These are phyloP conservation scores for Zymoseptoria tritici DNA, from an alignment of 2,329 filamentous ascomycete species.

Conservation along the genomic window DNA sequence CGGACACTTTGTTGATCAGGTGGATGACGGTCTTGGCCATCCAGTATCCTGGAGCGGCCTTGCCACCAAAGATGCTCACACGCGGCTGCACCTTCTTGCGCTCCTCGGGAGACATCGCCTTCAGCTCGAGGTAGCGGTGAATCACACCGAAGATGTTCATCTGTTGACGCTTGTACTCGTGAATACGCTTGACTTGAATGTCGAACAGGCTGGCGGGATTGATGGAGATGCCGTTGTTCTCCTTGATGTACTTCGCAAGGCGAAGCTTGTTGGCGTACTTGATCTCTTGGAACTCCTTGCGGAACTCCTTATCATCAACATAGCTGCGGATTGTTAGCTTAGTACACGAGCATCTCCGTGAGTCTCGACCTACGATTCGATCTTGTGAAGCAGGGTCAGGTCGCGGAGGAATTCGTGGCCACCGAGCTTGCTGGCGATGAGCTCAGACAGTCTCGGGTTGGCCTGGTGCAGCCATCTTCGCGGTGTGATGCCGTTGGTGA, in stretches of 20 bases:
- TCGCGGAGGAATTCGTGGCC: conserved; percentile 83
- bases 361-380: conserved; percentile 51
- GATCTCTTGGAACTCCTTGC: conserved; percentile 91
- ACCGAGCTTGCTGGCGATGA: conserved; percentile 85
- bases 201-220: conserved; percentile 88
- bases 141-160: conserved; percentile 99
- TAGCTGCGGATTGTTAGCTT: conserved; percentile 32
- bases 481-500: conserved; percentile 96
- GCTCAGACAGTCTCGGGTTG: conserved; percentile 81
- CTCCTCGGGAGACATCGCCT: conserved; percentile 74
- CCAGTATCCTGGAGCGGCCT: conserved; percentile 97
- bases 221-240: conserved; percentile 68
- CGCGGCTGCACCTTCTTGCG: conserved; percentile 79
- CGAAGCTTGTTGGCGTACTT: conserved; percentile 94
- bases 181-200: conserved; percentile 96
- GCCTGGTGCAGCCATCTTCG: conserved; percentile 95
- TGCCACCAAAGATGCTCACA: conserved; percentile 94
- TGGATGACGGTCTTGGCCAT: conserved; percentile 97
- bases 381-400: conserved; percentile 73
- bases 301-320: conserved; percentile 80
- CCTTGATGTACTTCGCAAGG: conserved; percentile 84
- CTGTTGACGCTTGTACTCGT: conserved; percentile 97
- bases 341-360: background rate
- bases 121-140: conserved; percentile 83
- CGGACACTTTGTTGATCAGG: conserved; percentile 83